Conservation (phyloP, 495 filamentous ascomycete genomes). For the Penicillium paradoxum region DNA sequence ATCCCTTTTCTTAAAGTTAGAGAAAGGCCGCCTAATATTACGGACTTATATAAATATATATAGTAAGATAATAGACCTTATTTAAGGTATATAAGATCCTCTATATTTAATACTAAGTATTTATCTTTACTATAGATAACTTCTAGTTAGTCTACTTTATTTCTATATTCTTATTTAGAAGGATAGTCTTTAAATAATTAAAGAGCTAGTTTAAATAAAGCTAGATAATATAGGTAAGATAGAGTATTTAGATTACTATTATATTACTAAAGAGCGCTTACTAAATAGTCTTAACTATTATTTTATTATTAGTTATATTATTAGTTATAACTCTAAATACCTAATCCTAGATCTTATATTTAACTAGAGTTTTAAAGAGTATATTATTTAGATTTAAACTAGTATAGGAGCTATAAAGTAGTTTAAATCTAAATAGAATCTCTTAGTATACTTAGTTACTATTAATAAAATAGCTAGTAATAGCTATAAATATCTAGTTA, state of each 20-base stretch:
- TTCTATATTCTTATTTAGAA: neutral
- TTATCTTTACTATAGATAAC: neutral
- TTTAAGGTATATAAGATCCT: neutral
- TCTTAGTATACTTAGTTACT: neutral
- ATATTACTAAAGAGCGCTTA: neutral
- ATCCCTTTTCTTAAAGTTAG: neutral
- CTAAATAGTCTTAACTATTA: neutral
- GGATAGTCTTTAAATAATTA: neutral
- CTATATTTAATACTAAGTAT: neutral
- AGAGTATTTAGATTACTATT: neutral
- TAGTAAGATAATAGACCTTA: constrained; percentile 1
- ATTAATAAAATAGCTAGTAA: too few species aligned
- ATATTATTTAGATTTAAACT: neutral
- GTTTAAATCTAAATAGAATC: neutral
- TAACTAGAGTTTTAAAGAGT: neutral
- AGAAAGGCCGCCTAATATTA: neutral
- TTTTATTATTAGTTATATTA: neutral
- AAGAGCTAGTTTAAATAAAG: neutral
- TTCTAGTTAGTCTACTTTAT: neutral
- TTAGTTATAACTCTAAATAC: neutral
- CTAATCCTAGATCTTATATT: neutral
- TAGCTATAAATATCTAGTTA: too few species aligned
- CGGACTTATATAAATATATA: neutral
- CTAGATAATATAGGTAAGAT: too few species aligned
- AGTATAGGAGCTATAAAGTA: neutral